These are phyloP conservation scores for Eutrema yunnanense DNA, from an alignment of 345 rosid genomes.

Conservation along the genomic window DNA sequence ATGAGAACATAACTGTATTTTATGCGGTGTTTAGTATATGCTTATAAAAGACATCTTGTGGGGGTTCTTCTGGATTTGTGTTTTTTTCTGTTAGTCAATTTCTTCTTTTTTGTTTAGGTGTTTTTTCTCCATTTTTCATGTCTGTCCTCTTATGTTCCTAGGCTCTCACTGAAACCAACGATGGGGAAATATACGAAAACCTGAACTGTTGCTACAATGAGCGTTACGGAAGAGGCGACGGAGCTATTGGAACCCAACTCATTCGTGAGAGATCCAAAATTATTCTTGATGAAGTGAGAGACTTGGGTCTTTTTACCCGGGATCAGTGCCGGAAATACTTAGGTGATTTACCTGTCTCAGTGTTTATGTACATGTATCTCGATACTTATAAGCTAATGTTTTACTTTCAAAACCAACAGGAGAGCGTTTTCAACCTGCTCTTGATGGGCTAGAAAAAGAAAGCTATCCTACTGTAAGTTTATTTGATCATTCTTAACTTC, in stretches of 20 bases:
- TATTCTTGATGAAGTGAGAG: slow-evolving; percentile 79
- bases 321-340: slow-evolving; percentile 73
- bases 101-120: background rate
- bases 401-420: slow-evolving; percentile 37
- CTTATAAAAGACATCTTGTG: background rate
- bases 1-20: background rate
- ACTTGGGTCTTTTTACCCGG: slow-evolving; percentile 59
- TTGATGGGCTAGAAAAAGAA: slow-evolving; percentile 58
- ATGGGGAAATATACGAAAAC: slow-evolving; percentile 66
- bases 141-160: slow-evolving; percentile 25
- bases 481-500: slow-evolving; percentile 1
- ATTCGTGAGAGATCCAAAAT: slow-evolving; percentile 82
- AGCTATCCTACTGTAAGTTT: slow-evolving; percentile 48
- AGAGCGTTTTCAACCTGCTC: slow-evolving; percentile 66
- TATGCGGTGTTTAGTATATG: background rate
- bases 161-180: slow-evolving; percentile 78
- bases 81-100: background rate
- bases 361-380: background rate
- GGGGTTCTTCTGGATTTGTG: background rate
- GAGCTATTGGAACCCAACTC: slow-evolving; percentile 80
- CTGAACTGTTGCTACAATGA: slow-evolving; percentile 58
- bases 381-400: slow-evolving; percentile 14
- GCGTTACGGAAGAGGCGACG: slow-evolving; percentile 50
- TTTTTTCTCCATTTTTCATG: background rate
- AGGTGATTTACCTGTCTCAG: slow-evolving; percentile 38